Evolutionary conservation across 495 filamentous ascomycete genomes (phyloP), one percentile per base, ranked within the genome.

Genomic region (Podospora pseudopauciseta): DNA sequence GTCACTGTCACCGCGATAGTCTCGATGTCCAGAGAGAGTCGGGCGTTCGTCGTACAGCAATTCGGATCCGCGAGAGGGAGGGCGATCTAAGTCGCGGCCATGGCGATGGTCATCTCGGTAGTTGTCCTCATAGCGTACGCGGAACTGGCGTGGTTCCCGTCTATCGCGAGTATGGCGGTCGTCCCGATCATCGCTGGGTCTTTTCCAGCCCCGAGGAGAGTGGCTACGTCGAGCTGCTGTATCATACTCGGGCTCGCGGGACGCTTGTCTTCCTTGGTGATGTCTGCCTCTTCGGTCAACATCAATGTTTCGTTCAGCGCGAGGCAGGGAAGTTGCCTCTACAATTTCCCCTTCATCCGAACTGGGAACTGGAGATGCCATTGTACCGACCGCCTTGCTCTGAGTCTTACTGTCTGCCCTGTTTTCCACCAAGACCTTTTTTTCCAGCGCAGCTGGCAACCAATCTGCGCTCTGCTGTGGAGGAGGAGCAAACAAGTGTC

Each of bases 331-430:
- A 84, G 80, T 80, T 85, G 84, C 84, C 85, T 91, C 92, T 82
- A 90, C 81, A 80, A 96, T 93, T 86, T 97, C 93, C 80, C 93
- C 93, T 83, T 96, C 91, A 82, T 88, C 87, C 75, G 86, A 86
- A 77, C 84, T 87, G 71, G 79, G 79, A 76, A 74, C 71, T 70
- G 85, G 84, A 76, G 83, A 82, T 75, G 78, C 74, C 80, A 81
- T 81, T 69, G 73, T 75, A 72, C 65, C 72, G 69, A 72, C 72
- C 68, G 18, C 60, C 69, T 62, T 63, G 15, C 28, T 63, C 59
- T 63, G 20, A 6, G 59, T 27, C 20, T 28, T 61, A 27, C 59
- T 61, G 7, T 65, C 20, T 64, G 20, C 28, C 44, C 53, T 23
- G 60, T 23, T 28, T 39, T 26, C 20, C 39, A 3, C 39, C 39